Conservation (phyloP, 2,329 filamentous ascomycete species). For the Lasiodiplodia theobromae region DNA sequence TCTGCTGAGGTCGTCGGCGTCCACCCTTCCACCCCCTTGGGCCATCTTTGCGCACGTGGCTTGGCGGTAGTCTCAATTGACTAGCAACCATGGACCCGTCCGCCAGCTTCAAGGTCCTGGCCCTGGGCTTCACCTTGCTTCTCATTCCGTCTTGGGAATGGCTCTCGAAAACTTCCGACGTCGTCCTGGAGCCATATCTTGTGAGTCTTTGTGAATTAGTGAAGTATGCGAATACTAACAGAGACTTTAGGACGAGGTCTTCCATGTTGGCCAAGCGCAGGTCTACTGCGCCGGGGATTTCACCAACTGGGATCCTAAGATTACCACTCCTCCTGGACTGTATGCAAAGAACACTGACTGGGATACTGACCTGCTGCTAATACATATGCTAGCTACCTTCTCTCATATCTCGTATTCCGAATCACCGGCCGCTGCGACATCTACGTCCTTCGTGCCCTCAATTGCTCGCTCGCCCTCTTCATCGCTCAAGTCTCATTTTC, state of each 20-base stretch:
- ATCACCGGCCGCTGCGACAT: constrained; percentile 51
- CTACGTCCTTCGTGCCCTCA: constrained; percentile 47
- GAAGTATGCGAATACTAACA: background rate
- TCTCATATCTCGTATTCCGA: constrained; percentile 48
- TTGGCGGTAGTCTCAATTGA: constrained; percentile 15
- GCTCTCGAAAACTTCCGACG: constrained; percentile 54
- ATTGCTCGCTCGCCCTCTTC: constrained; percentile 35
- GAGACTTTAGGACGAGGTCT: constrained; percentile 74
- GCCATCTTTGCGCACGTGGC: background rate
- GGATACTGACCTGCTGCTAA: constrained; percentile 55
- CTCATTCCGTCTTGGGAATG: constrained; percentile 44
- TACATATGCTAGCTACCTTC: constrained; percentile 46
- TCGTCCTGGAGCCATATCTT: constrained; percentile 66
- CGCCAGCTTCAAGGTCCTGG: constrained; percentile 27
- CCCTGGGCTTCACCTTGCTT: constrained; percentile 26
- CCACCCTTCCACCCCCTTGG: background rate
- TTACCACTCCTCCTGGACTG: constrained; percentile 92
- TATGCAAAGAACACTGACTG: constrained; percentile 46
- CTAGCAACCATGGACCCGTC: constrained; percentile 18
- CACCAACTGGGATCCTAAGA: constrained; percentile 89
- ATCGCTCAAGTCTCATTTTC: constrained; percentile 29
- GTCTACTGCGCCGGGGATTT: constrained; percentile 80
- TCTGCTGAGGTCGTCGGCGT: background rate
- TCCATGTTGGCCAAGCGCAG: constrained; percentile 90
- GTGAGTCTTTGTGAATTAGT: constrained; percentile 45